Evolutionary conservation across 352 stramenopile genomes (phyloP).

Genomic region (Phytophthora kernoviae): DNA sequence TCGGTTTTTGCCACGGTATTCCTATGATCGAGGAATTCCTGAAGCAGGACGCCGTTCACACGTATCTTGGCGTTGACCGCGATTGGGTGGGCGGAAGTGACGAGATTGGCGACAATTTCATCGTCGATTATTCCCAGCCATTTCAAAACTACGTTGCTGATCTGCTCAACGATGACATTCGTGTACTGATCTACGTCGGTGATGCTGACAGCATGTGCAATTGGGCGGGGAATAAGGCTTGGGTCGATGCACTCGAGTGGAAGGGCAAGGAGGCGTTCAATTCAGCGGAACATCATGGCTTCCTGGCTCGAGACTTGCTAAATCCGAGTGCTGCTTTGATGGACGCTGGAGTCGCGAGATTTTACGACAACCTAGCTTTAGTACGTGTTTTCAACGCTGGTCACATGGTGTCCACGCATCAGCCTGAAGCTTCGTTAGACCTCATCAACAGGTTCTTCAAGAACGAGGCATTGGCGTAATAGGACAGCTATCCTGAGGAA

Average conservation of each 20-base stretch:
- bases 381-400: constrained; percentile 58
- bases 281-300: constrained; percentile 31
- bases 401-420: constrained; percentile 63
- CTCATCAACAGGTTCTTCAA: constrained; percentile 65
- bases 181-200: constrained; percentile 94
- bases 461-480: constrained; percentile 31
- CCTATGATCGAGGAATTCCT: constrained; percentile 47
- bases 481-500: not conserved
- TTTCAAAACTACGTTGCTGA: constrained; percentile 86
- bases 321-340: constrained; percentile 12
- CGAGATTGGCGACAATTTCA: constrained; percentile 88
- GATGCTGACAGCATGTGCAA: constrained; percentile 97
- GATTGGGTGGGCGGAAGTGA: constrained; percentile 59
- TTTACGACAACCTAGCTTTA: constrained; percentile 48
- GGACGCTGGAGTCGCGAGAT: constrained; percentile 34
- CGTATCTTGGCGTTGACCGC: constrained; percentile 31
- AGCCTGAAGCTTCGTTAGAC: constrained; percentile 48
- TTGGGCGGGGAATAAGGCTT: constrained; percentile 94
- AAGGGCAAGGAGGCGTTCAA: constrained; percentile 84
- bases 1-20: constrained; percentile 43
- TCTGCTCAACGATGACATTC: constrained; percentile 67
- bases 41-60: constrained; percentile 44
- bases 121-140: constrained; percentile 72
- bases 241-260: constrained; percentile 93
- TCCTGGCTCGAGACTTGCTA: constrained; percentile 28